These are phyloP conservation scores for Volvariella volvacea DNA, from an alignment of 1,284 basidiomycete genomes.

Conservation along the genomic window DNA sequence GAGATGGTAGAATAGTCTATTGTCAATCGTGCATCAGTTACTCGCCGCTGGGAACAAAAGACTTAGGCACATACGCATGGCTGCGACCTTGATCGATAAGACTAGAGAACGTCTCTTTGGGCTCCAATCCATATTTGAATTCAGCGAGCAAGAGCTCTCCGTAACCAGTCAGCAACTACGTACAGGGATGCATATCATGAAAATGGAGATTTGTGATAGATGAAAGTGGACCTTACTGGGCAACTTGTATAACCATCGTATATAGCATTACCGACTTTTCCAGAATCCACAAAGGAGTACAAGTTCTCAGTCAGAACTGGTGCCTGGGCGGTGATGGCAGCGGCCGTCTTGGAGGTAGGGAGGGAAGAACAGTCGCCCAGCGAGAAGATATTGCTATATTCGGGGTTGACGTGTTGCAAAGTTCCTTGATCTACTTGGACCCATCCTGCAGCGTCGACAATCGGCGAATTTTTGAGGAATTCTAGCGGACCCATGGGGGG, in stretches of 20 bases:
- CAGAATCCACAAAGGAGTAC: slow-evolving; percentile 66
- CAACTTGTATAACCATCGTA: slow-evolving; percentile 88
- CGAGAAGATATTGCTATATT: slow-evolving; percentile 80
- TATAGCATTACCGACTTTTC: slow-evolving; percentile 49
- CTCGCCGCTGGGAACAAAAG: slow-evolving; percentile 6
- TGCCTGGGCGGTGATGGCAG: slow-evolving; percentile 87
- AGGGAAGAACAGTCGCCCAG: slow-evolving; percentile 88
- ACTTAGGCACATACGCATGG: slow-evolving; percentile 37
- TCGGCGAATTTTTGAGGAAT: slow-evolving; percentile 73
- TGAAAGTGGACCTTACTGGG: slow-evolving; percentile 44
- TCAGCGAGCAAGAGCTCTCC: slow-evolving; percentile 87
- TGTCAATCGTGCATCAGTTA: slow-evolving; percentile 7
- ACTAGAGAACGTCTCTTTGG: slow-evolving; percentile 78
- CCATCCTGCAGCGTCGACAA: slow-evolving; percentile 82
- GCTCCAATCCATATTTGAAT: slow-evolving; percentile 81
- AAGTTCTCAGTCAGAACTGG: slow-evolving; percentile 93
- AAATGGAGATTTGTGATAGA: slow-evolving; percentile 6
- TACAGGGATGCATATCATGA: slow-evolving; percentile 9
- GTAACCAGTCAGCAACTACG: slow-evolving; percentile 75
- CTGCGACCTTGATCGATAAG: slow-evolving; percentile 68
- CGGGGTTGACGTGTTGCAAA: slow-evolving; percentile 77
- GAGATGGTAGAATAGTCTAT: slow-evolving; percentile 80
- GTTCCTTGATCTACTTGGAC: slow-evolving; percentile 81
- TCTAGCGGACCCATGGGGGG: slow-evolving; percentile 90
- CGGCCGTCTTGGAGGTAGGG: slow-evolving; percentile 94